Evolutionary conservation across 2,329 filamentous ascomycete genomes (phyloP).

Genomic region (Phaeoacremonium minimum): DNA sequence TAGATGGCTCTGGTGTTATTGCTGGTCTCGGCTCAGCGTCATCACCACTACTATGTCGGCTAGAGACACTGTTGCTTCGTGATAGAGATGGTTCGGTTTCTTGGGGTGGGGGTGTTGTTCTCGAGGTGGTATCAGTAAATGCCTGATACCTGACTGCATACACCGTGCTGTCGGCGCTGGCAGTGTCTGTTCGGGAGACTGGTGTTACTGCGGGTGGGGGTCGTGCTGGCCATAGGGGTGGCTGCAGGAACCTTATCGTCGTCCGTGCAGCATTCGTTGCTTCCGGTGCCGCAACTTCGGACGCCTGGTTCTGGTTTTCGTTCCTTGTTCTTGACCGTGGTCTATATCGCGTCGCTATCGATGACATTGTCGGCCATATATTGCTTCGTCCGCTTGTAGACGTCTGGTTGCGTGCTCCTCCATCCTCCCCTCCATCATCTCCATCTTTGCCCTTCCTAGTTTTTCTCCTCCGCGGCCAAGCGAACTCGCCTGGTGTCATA

Average conservation of each 20-base stretch:
- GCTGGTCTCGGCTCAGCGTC: conserved; percentile 1
- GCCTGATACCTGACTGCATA: conserved; percentile 60
- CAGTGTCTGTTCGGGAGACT: conserved; percentile 57
- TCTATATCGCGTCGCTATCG: conserved; percentile 32
- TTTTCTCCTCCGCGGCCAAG: conserved; percentile 37
- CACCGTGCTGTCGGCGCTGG: conserved; percentile 59
- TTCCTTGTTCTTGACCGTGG: conserved; percentile 17
- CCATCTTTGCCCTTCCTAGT: conserved; percentile 19
- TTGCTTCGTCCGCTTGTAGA: conserved; percentile 22
- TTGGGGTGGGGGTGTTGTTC: conserved; percentile 34
- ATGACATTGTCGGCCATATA: conserved; percentile 34
- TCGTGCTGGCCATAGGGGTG: conserved; percentile 51
- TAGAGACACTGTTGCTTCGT: conserved; percentile 26
- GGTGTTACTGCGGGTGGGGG: conserved; percentile 52
- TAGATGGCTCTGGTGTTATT: conserved; percentile 8
- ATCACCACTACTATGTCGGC: conserved; percentile 11
- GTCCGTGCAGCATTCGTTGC: no score
- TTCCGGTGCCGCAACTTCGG: no score
- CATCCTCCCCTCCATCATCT: conserved; percentile 22
- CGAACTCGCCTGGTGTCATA: conserved; percentile 44
- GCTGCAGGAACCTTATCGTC: conserved; percentile 33
- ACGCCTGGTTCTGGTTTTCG: no score
- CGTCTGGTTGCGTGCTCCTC: conserved; percentile 10
- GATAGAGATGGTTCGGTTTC: conserved; percentile 19
- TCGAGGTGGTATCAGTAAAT: conserved; percentile 45